A percentile compares a stretch with the other conserved stretches of the same genome.
Evolutionary conservation across 306 rosid species (phyloP).

Genomic region (Gynostemma pentaphyllum): DNA sequence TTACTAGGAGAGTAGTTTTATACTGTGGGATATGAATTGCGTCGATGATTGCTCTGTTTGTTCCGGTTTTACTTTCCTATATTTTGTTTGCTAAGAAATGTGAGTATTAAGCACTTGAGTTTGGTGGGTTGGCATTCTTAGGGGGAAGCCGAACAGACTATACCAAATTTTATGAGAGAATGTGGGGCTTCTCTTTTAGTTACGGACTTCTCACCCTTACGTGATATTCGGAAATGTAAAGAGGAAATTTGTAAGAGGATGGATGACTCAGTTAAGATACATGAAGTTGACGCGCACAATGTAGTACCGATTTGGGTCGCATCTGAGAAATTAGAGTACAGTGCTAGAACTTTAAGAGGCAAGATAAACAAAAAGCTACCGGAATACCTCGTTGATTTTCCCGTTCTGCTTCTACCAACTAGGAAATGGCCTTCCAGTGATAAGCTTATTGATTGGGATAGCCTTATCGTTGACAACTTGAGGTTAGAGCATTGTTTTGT

Average conservation of each 20-base stretch:
- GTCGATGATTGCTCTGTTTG: neutral
- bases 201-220: constrained; percentile 73
- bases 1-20: neutral
- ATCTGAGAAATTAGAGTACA: constrained; percentile 80
- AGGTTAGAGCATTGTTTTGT: constrained; percentile 35
- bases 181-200: constrained; percentile 78
- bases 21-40: neutral
- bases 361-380: constrained; percentile 72
- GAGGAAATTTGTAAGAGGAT: constrained; percentile 62
- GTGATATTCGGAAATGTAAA: constrained; percentile 59
- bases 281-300: constrained; percentile 91
- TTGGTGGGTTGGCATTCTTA: constrained; percentile 12
- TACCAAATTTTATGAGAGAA: constrained; percentile 58
- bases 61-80: neutral
- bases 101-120: neutral
- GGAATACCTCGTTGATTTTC: constrained; percentile 70
- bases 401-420: constrained; percentile 33
- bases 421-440: constrained; percentile 37
- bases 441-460: constrained; percentile 48
- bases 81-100: neutral
- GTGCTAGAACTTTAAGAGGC: constrained; percentile 73
- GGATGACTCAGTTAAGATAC: constrained; percentile 39
- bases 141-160: constrained; percentile 84
- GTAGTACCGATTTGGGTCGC: constrained; percentile 81
- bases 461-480: constrained; percentile 42